A percentile compares a stretch with the other conserved stretches of the same genome.
Conservation (phyloP, 768 basidiomycete genomes). For the Amanita molliuscula region DNA sequence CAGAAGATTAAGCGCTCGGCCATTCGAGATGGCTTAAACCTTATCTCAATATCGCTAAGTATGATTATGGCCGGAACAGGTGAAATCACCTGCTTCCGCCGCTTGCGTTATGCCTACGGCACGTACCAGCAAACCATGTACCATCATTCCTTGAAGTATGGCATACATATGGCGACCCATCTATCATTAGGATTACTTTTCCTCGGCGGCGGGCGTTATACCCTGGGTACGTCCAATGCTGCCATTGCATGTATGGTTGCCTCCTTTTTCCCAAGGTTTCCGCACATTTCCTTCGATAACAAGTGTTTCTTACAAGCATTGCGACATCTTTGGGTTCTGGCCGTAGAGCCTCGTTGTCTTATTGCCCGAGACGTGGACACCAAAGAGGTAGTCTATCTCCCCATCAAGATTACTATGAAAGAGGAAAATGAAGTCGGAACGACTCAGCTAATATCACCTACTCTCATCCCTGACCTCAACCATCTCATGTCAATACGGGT, state of each 20-base stretch:
- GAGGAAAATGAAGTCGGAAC: constrained; percentile 55
- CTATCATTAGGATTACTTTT: constrained; percentile 87
- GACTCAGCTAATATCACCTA: constrained; percentile 82
- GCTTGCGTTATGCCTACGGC: constrained; percentile 84
- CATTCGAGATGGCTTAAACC: constrained; percentile 77
- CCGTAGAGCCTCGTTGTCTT: constrained; percentile 88
- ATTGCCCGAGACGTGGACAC: constrained; percentile 90
- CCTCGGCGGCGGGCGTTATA: constrained; percentile 87
- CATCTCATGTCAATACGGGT: constrained; percentile 73
- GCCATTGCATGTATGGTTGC: constrained; percentile 85
- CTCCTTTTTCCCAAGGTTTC: constrained; percentile 88
- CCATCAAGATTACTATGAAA: constrained; percentile 75
- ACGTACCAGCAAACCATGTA: constrained; percentile 60
- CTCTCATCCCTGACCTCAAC: constrained; percentile 84
- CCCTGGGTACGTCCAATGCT: constrained; percentile 84
- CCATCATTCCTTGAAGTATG: constrained; percentile 68
- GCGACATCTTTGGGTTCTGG: constrained; percentile 93
- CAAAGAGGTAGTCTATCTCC: constrained; percentile 83
- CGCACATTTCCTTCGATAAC: constrained; percentile 74
- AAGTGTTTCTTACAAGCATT: constrained; percentile 86
- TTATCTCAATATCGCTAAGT: constrained; percentile 77
- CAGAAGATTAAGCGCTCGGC: constrained; percentile 82
- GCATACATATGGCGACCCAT: constrained; percentile 83
- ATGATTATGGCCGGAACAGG: constrained; percentile 98
- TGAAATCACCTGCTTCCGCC: constrained; percentile 79